A percentile compares a stretch with the other conserved stretches of the same genome.
Conservation (phyloP, 192 early-diverging fungal species). For the Kickxella alabastrina region DNA sequence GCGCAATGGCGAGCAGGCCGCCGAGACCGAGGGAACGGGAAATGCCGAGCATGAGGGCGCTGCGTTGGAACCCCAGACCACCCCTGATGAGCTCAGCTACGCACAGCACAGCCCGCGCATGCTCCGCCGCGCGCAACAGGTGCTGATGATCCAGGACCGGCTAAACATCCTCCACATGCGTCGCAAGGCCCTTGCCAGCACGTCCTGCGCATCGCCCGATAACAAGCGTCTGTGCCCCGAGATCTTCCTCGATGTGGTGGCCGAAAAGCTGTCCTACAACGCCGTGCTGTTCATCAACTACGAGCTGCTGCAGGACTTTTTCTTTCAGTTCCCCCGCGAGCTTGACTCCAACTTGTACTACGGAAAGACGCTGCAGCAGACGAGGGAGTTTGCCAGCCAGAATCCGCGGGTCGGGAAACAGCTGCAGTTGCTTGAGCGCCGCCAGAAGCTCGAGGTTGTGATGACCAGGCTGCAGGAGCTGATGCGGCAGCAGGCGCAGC, state of each 20-base stretch:
- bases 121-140: conserved; percentile 74
- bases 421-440: conserved; percentile 80
- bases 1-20: conserved; percentile 17
- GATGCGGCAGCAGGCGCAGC: conserved; percentile 35
- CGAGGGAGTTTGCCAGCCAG: conserved; percentile 83
- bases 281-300: conserved; percentile 98
- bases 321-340: conserved; percentile 95
- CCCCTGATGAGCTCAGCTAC: conserved; percentile 57
- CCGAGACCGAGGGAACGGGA: neutral
- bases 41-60: neutral
- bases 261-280: conserved; percentile 91
- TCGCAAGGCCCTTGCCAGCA: conserved; percentile 72
- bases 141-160: conserved; percentile 73
- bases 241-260: conserved; percentile 83
- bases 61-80: no score
- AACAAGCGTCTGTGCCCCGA: conserved; percentile 95
- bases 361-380: conserved; percentile 72
- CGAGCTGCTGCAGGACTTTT: conserved; percentile 96
- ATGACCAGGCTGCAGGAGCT: conserved; percentile 51
- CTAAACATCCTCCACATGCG: conserved; percentile 75
- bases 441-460: conserved; percentile 77
- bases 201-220: conserved; percentile 73
- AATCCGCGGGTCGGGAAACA: conserved; percentile 83
- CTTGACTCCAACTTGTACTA: conserved; percentile 91
- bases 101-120: conserved; percentile 69